Percentiles rank a stretch among this genome's conserved stretches.
These are phyloP conservation scores for Trifolium subterraneum DNA, from an alignment of 306 rosid genomes.

Conservation along the genomic window DNA sequence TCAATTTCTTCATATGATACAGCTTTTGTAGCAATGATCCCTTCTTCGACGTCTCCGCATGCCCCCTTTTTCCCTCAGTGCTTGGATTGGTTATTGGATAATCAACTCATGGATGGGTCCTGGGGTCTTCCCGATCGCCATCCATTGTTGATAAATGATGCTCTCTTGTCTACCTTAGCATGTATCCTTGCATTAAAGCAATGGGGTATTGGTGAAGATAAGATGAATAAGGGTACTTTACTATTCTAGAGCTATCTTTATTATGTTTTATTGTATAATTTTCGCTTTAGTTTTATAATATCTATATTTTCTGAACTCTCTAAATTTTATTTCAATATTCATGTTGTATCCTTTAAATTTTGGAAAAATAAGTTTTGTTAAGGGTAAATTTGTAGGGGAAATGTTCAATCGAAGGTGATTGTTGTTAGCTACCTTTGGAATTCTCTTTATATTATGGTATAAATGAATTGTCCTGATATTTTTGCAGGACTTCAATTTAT, in stretches of 20 bases:
- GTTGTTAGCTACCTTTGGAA: background rate
- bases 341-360: background rate
- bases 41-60: slow-evolving; percentile 56
- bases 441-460: too few relatives aligned
- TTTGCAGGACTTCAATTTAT: slow-evolving; percentile 76
- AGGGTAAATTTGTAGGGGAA: background rate
- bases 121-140: slow-evolving; percentile 67
- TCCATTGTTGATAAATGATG: slow-evolving; percentile 63
- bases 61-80: slow-evolving; percentile 78
- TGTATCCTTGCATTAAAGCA: slow-evolving; percentile 72
- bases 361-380: background rate
- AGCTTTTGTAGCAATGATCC: slow-evolving; percentile 94
- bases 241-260: slow-evolving; percentile 1
- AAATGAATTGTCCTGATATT: slow-evolving; percentile 15
- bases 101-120: slow-evolving; percentile 80
- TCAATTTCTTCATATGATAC: slow-evolving; percentile 85
- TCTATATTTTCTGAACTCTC: background rate
- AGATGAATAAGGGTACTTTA: slow-evolving; percentile 61
- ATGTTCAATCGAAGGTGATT: background rate
- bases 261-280: background rate
- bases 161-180: slow-evolving; percentile 78
- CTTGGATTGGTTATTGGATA: slow-evolving; percentile 70
- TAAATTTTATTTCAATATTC: background rate
- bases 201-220: slow-evolving; percentile 71
- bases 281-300: background rate